These are phyloP conservation scores for Talaromyces piceae DNA, from an alignment of 2,329 filamentous ascomycete species.

Conservation along the genomic window DNA sequence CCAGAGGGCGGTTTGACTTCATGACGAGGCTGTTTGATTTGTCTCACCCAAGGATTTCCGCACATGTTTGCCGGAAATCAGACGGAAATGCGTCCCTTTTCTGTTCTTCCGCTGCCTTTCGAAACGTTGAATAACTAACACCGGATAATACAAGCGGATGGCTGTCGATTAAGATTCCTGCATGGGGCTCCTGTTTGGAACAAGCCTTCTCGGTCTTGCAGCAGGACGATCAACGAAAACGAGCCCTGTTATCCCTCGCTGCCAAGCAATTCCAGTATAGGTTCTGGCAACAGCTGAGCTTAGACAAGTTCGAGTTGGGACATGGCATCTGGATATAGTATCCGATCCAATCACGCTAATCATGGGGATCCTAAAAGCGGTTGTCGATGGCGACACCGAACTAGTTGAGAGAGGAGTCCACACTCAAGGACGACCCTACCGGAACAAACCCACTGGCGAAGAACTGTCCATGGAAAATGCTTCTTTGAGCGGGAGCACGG, in stretches of 20 bases:
- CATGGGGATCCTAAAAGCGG: neutral
- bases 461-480: neutral
- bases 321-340: neutral
- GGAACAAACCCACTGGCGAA: neutral
- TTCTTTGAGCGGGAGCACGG: no score
- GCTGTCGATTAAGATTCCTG: neutral
- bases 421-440: neutral
- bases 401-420: neutral
- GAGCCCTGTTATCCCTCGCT: neutral
- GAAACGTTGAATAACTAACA: no score
- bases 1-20: neutral
- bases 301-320: neutral
- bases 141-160: neutral
- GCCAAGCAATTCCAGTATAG: neutral
- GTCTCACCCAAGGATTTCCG: neutral
- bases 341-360: constrained; percentile 2
- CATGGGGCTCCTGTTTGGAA: no score
- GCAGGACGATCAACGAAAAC: neutral
- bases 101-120: no score
- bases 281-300: neutral
- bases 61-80: constrained; percentile 4
- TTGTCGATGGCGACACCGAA: neutral
- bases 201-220: neutral
- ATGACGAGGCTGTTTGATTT: constrained; percentile 2
- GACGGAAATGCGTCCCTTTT: neutral